These are phyloP conservation scores for Omphalea diandra DNA, from an alignment of 441 rosid species.

Conservation along the genomic window DNA sequence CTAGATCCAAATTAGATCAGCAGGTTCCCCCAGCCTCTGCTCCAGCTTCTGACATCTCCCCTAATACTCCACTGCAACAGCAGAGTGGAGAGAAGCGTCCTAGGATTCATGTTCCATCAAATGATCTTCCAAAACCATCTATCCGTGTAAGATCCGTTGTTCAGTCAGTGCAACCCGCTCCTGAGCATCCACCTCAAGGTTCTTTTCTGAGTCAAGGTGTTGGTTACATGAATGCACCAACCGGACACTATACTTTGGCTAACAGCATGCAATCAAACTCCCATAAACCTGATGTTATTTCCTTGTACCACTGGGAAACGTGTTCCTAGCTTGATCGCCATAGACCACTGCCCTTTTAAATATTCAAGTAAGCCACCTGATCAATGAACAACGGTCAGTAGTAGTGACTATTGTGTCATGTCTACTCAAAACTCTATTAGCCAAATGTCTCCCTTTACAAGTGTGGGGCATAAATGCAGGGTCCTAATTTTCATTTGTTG, in stretches of 20 bases:
- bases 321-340: not conserved
- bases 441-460: not conserved
- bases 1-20: not conserved
- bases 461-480: too few species aligned
- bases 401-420: not conserved
- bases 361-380: too few species aligned
- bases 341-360: not conserved
- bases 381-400: not conserved
- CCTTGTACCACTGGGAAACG: conserved; percentile 6
- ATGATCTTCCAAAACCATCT: not conserved
- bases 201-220: not conserved
- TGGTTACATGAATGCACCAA: not conserved
- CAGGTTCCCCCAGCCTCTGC: conserved; percentile 4
- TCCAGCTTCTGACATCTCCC: not conserved
- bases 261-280: not conserved
- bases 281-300: not conserved
- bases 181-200: not conserved
- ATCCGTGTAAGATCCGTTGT: not conserved
- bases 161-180: not conserved
- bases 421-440: too few species aligned
- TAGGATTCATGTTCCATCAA: conserved; percentile 7
- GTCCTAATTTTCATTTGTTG: too few species aligned
- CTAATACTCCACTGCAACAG: not conserved
- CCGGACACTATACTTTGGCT: not conserved
- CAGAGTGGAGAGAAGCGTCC: conserved; percentile 14